Evolutionary conservation across 1,139 yeast species (phyloP), one percentile per base, ranked within the genome.

Genomic region (Hemisphaericaspora subhashii): DNA sequence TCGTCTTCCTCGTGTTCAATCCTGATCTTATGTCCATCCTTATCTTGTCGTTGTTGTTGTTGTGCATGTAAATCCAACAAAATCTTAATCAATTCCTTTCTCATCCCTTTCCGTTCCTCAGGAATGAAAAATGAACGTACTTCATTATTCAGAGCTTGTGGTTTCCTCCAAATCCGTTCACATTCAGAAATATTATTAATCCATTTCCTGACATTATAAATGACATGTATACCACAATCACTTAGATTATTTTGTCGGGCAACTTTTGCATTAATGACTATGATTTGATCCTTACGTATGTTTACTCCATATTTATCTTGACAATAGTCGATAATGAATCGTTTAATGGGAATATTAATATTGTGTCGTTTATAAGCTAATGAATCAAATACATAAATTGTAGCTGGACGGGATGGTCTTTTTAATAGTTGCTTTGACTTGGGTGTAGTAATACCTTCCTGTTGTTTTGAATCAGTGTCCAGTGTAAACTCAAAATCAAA

Each of bases 191-290:
- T 79, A 35, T 74, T 62, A 26, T 67, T 62, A 36, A 87, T 66
- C 66, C 90, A 85, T 50, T 75, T 77, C 44, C 77, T 74, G 11
- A 86, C 77, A 53, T 87, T 92, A 52, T 84, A 84, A 18, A 94
- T 83, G 4, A 92, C 86, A 63, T 87, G 97, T 16, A 94, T 80
- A 1, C 99, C 99, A 64, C 99, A 94, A 58, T 94, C 98, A 54
- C 90, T 87, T 61, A 83, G 82, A 57, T 94, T 94, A 36, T 81
- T 81, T 55, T 94, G 99, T 45, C 76, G 81, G 0, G 97, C 96
- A 0, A 89, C 95, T 21, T 66, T 56, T 5, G 86, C 84, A 3
- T 70, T 65, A 39, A 69, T 61, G 23, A 72, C 61, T 18, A 62
- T 51, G 13, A 79, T 65, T 35, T 69, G 72, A 4, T 64, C 60